Evolutionary conservation across 345 rosid genomes (phyloP).

Genomic region (Cardamine resedifolia): DNA sequence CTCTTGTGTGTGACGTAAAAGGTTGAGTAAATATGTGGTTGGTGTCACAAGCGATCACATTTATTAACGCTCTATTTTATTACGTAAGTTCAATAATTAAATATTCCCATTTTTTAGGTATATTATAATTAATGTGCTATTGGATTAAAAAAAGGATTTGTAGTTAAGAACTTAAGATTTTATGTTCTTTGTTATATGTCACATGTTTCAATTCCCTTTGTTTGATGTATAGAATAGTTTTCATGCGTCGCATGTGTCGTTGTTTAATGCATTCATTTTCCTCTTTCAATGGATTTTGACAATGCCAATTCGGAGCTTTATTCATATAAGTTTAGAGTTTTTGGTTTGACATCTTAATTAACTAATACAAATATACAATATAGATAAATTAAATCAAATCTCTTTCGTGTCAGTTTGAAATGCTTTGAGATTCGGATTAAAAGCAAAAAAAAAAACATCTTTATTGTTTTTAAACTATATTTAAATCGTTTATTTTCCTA

Average conservation of each 20-base stretch:
- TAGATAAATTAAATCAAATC: background rate
- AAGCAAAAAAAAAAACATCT: background rate
- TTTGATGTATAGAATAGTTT: slow-evolving; percentile 6
- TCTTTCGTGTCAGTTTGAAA: background rate
- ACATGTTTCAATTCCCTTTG: slow-evolving; percentile 20
- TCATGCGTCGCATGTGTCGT: slow-evolving; percentile 24
- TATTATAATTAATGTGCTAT: background rate
- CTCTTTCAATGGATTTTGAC: background rate
- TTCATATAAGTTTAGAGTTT: background rate
- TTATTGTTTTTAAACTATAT: background rate
- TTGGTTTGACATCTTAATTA: background rate
- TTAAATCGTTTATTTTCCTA: background rate
- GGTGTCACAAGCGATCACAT: slow-evolving; percentile 36
- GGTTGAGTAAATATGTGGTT: slow-evolving; percentile 33
- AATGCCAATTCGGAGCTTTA: background rate
- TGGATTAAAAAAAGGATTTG: background rate
- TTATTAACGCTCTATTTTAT: slow-evolving; percentile 15
- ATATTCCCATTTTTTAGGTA: background rate
- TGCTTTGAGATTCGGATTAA: background rate
- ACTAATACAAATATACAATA: background rate
- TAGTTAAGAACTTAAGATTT: background rate
- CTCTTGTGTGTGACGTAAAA: slow-evolving; percentile 27
- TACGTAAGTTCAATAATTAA: background rate
- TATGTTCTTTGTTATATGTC: slow-evolving; percentile 5
- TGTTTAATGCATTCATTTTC: slow-evolving; percentile 19